A percentile compares a stretch with the other conserved stretches of the same genome.
Evolutionary conservation across 148 eudicot species (phyloP).

Genomic region (Suaeda aralocaspica): DNA sequence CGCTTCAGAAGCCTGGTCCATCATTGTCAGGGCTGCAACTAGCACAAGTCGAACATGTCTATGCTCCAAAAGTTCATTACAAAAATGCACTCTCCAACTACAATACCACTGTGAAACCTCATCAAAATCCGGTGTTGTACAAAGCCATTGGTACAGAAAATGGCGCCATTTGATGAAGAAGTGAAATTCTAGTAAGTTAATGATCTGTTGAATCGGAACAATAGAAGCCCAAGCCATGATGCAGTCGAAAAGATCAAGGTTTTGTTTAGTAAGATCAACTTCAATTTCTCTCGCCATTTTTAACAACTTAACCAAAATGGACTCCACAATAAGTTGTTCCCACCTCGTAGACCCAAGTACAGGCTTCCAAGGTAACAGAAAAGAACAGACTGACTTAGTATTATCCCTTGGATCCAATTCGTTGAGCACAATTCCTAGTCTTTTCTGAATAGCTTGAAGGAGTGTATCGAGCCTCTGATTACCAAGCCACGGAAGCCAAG

Average conservation of each 20-base stretch:
- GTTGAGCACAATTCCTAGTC: constrained; percentile 62
- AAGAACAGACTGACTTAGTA: constrained; percentile 55
- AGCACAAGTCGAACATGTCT: constrained; percentile 28
- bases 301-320: constrained; percentile 63
- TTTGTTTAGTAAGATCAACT: constrained; percentile 73
- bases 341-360: constrained; percentile 79
- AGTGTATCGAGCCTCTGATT: constrained; percentile 58
- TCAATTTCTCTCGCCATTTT: constrained; percentile 62
- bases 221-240: constrained; percentile 66
- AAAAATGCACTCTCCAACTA: constrained; percentile 28
- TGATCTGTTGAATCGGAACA: constrained; percentile 72
- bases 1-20: constrained; percentile 32
- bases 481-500: constrained; percentile 87
- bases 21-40: constrained; percentile 27
- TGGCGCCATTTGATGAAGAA: constrained; percentile 86
- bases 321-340: constrained; percentile 76
- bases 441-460: constrained; percentile 52
- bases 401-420: constrained; percentile 92
- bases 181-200: constrained; percentile 57
- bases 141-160: constrained; percentile 70
- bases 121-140: constrained; percentile 63
- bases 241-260: constrained; percentile 60
- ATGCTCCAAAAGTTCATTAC: constrained; percentile 27
- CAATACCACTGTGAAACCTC: constrained; percentile 46
- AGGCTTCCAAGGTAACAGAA: constrained; percentile 74